phyloP scores from a whole-genome alignment of 257 asterid genomes.

The Solanum etuberosum region DNA sequence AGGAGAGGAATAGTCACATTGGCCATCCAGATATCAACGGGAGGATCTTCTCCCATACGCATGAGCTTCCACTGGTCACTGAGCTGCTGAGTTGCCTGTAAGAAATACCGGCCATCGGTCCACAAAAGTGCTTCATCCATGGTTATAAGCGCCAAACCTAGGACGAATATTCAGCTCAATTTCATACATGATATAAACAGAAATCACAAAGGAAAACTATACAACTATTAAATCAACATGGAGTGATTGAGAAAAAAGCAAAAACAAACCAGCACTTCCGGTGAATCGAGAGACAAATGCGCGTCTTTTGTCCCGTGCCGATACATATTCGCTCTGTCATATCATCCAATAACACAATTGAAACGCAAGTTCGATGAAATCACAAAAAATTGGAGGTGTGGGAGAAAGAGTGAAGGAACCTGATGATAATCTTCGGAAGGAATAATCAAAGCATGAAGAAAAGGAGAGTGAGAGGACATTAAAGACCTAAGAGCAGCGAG shows the following conservation, averaged over 20 bases:
- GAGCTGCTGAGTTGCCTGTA: conserved; percentile 84
- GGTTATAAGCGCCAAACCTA: conserved; percentile 83
- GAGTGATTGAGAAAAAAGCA: neutral
- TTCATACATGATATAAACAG: neutral
- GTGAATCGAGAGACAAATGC: conserved; percentile 77
- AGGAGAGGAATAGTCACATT: conserved; percentile 42
- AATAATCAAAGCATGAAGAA: conserved; percentile 67
- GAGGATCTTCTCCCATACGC: conserved; percentile 79
- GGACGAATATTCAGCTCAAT: neutral
- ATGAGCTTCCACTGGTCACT: conserved; percentile 84
- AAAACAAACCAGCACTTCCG: conserved; percentile 72
- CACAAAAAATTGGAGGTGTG: neutral
- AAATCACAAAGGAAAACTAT: neutral
- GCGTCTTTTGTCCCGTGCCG: conserved; percentile 80
- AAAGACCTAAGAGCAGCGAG: conserved; percentile 58
- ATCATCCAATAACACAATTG: neutral
- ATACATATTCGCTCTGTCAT: conserved; percentile 85
- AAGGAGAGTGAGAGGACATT: conserved; percentile 75
- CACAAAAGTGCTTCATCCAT: conserved; percentile 75
- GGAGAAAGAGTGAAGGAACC: conserved; percentile 23
- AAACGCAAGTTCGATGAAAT: neutral
- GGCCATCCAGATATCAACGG: conserved; percentile 80
- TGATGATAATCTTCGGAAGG: conserved; percentile 96
- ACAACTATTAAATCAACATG: neutral
- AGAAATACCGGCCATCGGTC: conserved; percentile 93